Percentiles rank a stretch among this genome's conserved stretches.
phyloP scores from a whole-genome alignment of 1,139 yeast genomes.

The Hyphopichia fennica region DNA sequence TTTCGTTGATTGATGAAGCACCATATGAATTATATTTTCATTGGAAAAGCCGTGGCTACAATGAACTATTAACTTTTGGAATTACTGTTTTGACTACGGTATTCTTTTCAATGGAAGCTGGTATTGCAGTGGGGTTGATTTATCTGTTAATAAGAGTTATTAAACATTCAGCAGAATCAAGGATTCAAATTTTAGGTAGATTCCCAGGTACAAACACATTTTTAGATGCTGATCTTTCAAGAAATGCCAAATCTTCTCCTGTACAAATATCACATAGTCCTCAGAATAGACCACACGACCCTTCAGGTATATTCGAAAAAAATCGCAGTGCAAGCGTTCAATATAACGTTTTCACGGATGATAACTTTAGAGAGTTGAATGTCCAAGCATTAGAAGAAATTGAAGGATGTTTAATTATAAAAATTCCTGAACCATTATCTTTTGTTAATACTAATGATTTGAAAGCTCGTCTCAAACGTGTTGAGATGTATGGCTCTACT shows the following conservation, averaged over 20 bases:
- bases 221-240: conserved; percentile 67
- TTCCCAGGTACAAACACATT: conserved; percentile 75
- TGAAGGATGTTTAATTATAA: conserved; percentile 83
- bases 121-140: conserved; percentile 81
- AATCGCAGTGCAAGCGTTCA: conserved; percentile 9
- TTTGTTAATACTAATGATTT: conserved; percentile 89
- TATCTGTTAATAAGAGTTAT: conserved; percentile 80
- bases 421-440: conserved; percentile 89
- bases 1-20: conserved; percentile 80
- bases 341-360: conserved; percentile 37
- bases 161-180: conserved; percentile 80
- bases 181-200: conserved; percentile 87
- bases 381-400: conserved; percentile 60
- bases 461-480: conserved; percentile 67
- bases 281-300: neutral
- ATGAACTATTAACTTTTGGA: conserved; percentile 72
- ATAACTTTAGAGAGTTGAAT: conserved; percentile 37
- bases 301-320: conserved; percentile 1
- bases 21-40: conserved; percentile 80
- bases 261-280: neutral
- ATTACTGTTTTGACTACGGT: conserved; percentile 73
- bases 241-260: conserved; percentile 3
- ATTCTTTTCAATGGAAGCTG: conserved; percentile 84
- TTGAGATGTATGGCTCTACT: conserved; percentile 84
- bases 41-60: conserved; percentile 69